These are phyloP conservation scores for Oxyria digyna DNA, from an alignment of 148 eudicot species.

Conservation along the genomic window DNA sequence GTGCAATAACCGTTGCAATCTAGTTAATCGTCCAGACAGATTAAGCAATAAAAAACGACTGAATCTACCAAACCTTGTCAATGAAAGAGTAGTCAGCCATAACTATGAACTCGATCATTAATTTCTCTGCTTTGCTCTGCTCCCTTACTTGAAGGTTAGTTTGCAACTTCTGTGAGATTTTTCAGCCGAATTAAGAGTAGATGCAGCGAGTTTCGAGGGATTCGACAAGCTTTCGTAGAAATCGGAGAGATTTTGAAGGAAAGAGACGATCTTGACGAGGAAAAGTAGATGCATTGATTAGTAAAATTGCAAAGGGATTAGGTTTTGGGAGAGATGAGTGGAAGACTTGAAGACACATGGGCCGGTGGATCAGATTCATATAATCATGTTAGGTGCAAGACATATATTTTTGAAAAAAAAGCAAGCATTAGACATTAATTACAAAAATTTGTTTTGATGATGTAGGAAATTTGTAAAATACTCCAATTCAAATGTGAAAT, in stretches of 20 bases:
- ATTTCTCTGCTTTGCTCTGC: neutral
- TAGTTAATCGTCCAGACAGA: neutral
- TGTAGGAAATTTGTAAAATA: too few species aligned
- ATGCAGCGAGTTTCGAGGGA: neutral
- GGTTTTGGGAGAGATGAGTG: neutral
- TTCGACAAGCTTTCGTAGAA: neutral
- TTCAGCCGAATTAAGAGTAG: neutral
- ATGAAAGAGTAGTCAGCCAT: neutral
- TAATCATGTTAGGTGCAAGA: neutral
- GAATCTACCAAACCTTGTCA: constrained; percentile 5
- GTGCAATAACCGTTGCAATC: neutral
- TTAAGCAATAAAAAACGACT: neutral
- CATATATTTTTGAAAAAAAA: neutral
- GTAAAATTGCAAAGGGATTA: neutral
- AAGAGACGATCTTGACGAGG: neutral
- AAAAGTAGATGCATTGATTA: neutral
- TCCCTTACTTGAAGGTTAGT: neutral
- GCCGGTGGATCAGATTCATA: neutral
- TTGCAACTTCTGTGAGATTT: neutral
- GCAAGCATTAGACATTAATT: neutral
- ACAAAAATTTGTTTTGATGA: too few species aligned
- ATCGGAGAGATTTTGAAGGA: neutral
- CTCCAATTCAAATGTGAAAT: too few species aligned
- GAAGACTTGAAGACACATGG: neutral
- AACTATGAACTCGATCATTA: neutral